Base-by-base conservation (phyloP, 257 asterid genomes). In the Rauvolfia tetraphylla region DNA sequence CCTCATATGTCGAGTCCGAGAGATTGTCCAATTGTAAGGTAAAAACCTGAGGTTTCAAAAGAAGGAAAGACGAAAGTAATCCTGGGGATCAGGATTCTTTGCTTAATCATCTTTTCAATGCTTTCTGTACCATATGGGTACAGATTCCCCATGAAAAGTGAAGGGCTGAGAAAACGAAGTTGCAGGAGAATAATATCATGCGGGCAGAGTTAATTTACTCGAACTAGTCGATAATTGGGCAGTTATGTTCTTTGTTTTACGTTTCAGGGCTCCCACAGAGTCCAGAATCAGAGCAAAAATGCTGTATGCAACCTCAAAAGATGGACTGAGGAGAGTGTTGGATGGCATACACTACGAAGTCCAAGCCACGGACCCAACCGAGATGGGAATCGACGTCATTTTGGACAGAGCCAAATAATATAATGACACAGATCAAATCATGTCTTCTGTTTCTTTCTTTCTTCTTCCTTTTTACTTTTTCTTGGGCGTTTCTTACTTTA, bases 311-410 rank as follows among this genome's bases (percentile, higher is more conserved):
- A 93, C 98, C 12, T 91, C 97, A 3, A 93, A 91, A 76, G 88
- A 79, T 79, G 97, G 98, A 34, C 38, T 93, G 51, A 89, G 93
- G 75, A 86, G 92, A 79, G 98, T 90, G 56, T 58, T 93, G 23
- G 98, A 93, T 77, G 98, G 98, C 29, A 89, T 93, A 31, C 89
- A 84, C 80, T 93, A 93, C 74, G 98, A 93, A 79, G 88, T 93
- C 71, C 98, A 93, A 73, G 98, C 98, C 0, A 93, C 98, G 3
- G 97, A 93, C 79, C 96, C 97, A 57, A 88, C 96, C 8, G 98
- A 91, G 85, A 93, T 93, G 96, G 98, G 95, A 23, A 80, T 91
- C 10, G 96, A 93, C 81, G 85, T 93, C 66, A 93, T 93, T 39
- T 83, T 88, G 83, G 90, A 93, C 72, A 79, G 95, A 80, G 86